Evolutionary conservation across 768 basidiomycete genomes (phyloP).

Genomic region (Lentinula edodes): DNA sequence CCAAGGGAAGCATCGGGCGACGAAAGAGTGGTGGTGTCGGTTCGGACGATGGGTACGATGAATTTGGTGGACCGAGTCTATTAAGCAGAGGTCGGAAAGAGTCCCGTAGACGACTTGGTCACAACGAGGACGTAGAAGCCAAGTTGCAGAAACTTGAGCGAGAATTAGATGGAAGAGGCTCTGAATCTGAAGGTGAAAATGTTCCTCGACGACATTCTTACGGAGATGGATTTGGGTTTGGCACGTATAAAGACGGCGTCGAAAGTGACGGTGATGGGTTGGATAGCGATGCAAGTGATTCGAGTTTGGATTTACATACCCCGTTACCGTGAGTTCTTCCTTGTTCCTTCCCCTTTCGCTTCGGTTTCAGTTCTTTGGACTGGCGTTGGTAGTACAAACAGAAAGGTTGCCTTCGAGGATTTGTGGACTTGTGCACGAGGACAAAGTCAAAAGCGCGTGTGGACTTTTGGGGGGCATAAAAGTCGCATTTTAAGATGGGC

Average conservation of each 20-base stretch:
- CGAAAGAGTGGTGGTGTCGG: neutral
- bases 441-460: neutral
- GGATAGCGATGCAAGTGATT: constrained; percentile 38
- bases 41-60: neutral
- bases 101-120: neutral
- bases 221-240: neutral
- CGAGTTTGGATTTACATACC: constrained; percentile 63
- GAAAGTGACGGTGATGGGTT: neutral
- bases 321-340: constrained; percentile 53
- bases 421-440: neutral
- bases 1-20: neutral
- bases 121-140: neutral
- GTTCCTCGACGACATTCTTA: neutral
- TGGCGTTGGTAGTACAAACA: neutral
- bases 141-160: neutral
- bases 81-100: neutral
- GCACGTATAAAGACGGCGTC: neutral
- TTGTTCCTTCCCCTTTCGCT: constrained; percentile 5
- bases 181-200: neutral
- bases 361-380: neutral
- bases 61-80: neutral
- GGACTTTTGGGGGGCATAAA: neutral
- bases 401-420: neutral
- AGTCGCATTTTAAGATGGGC: neutral
- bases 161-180: neutral